Evolutionary conservation across 2,329 filamentous ascomycete genomes (phyloP).

Genomic region (Neofusicoccum cordaticola): DNA sequence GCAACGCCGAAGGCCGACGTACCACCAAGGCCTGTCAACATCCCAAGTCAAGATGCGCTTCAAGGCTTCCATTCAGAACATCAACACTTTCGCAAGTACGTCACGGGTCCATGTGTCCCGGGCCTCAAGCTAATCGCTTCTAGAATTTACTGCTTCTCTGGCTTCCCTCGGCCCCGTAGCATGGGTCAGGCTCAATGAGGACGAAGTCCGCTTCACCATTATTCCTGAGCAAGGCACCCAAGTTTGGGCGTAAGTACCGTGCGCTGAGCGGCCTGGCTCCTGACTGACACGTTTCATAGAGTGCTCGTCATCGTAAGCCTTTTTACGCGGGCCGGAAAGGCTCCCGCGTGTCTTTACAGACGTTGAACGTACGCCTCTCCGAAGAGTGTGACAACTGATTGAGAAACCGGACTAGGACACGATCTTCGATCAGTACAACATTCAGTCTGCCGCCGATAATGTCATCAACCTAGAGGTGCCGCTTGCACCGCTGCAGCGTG

Average conservation of each 20-base stretch:
- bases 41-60: slow-evolving; percentile 45
- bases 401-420: slow-evolving; percentile 58
- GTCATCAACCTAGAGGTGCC: slow-evolving; percentile 96
- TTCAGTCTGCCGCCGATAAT: slow-evolving; percentile 84
- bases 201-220: slow-evolving; percentile 88
- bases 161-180: slow-evolving; percentile 74
- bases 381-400: not conserved
- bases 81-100: slow-evolving; percentile 53
- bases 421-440: slow-evolving; percentile 82
- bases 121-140: not conserved
- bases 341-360: too few relatives aligned
- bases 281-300: slow-evolving; percentile 29
- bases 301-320: slow-evolving; percentile 42
- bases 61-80: slow-evolving; percentile 52
- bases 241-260: slow-evolving; percentile 78
- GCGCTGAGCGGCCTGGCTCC: slow-evolving; percentile 14
- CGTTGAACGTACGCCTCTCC: too few relatives aligned
- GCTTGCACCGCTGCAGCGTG: slow-evolving; percentile 80
- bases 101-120: slow-evolving; percentile 20
- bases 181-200: slow-evolving; percentile 85
- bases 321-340: too few relatives aligned
- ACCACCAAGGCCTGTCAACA: not conserved
- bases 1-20: not conserved
- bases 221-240: slow-evolving; percentile 93
- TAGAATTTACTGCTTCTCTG: slow-evolving; percentile 62